Percentiles rank a stretch among this genome's conserved stretches.
phyloP scores from a whole-genome alignment of 441 rosid species.

The Corymbia citriodora region DNA sequence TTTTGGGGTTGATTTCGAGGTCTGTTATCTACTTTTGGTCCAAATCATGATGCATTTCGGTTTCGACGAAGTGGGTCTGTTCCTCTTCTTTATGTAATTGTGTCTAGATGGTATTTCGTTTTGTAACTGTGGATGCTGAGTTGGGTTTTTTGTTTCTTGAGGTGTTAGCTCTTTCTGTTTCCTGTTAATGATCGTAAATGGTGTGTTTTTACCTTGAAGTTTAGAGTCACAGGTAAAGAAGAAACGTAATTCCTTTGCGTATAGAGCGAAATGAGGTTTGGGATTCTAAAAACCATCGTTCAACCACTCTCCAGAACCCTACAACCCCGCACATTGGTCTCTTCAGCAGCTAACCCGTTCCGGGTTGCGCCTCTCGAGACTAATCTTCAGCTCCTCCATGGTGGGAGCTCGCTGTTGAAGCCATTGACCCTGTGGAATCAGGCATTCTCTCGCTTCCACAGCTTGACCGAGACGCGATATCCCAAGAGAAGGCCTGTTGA shows the following conservation, averaged over 20 bases:
- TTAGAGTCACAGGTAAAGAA: not conserved
- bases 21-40: not conserved
- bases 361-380: constrained; percentile 6
- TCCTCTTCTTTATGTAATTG: not conserved
- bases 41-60: not conserved
- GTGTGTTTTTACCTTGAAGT: not conserved
- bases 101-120: not conserved
- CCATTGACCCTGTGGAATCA: constrained; percentile 35
- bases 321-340: constrained; percentile 18
- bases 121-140: not conserved
- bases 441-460: constrained; percentile 27
- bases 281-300: constrained; percentile 34
- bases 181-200: not conserved
- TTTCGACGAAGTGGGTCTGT: not conserved
- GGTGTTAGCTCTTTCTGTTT: not conserved
- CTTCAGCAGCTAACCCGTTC: constrained; percentile 20
- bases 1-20: not conserved
- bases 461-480: constrained; percentile 55
- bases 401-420: constrained; percentile 3
- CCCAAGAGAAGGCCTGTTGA: constrained; percentile 76
- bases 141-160: not conserved
- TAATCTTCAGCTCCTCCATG: constrained; percentile 17
- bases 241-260: not conserved
- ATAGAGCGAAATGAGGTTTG: constrained; percentile 43
- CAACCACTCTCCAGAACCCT: constrained; percentile 49